phyloP scores from a whole-genome alignment of 306 rosid species.

The Purshia tridentata region DNA sequence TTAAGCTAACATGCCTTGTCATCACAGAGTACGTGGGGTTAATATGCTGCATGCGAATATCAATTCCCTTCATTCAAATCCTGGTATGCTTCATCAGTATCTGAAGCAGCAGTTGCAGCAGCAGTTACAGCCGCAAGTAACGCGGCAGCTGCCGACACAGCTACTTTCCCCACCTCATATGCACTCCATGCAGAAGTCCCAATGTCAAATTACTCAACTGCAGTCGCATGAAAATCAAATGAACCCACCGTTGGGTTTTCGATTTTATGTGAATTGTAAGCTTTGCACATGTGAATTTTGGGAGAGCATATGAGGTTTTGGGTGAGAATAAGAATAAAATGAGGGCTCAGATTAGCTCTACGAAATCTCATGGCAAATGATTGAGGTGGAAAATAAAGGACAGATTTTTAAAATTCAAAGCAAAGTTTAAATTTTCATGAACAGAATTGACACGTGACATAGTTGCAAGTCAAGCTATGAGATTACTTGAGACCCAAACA shows the following conservation, averaged over 20 bases:
- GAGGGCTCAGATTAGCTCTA: too few relatives aligned
- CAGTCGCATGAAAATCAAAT: slow-evolving; percentile 79
- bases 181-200: slow-evolving; percentile 67
- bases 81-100: slow-evolving; percentile 66
- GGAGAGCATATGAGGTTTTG: background rate
- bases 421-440: too few relatives aligned
- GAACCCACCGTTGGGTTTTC: slow-evolving; percentile 38
- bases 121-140: slow-evolving; percentile 62
- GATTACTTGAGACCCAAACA: too few relatives aligned
- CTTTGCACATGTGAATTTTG: background rate
- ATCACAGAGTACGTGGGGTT: slow-evolving; percentile 64
- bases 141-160: slow-evolving; percentile 67
- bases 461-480: too few relatives aligned
- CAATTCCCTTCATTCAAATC: slow-evolving; percentile 53
- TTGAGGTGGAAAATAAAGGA: too few relatives aligned
- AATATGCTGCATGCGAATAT: slow-evolving; percentile 59
- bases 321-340: too few relatives aligned
- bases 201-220: slow-evolving; percentile 51
- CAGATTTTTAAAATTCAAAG: too few relatives aligned
- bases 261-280: background rate
- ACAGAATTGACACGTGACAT: too few relatives aligned
- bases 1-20: slow-evolving; percentile 51
- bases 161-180: slow-evolving; percentile 52
- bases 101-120: slow-evolving; percentile 60
- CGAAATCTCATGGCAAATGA: too few relatives aligned